Evolutionary conservation across 805 yeast species (phyloP).

Genomic region (Starmerella powellii): DNA sequence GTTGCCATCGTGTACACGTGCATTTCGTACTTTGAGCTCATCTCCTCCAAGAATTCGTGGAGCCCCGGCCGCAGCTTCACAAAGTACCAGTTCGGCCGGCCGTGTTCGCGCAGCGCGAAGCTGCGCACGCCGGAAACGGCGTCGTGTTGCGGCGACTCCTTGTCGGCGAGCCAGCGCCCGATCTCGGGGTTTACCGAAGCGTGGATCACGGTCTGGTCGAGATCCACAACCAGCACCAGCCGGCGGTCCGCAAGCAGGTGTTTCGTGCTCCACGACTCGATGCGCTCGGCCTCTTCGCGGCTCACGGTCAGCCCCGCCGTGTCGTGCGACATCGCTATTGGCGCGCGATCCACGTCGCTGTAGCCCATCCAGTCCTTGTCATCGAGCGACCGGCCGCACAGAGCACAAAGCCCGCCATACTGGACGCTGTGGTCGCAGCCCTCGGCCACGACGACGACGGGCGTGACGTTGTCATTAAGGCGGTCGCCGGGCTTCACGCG

Average conservation of each 20-base stretch:
- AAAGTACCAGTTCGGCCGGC: conserved; percentile 60
- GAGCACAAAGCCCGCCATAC: conserved; percentile 87
- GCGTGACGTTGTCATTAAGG: conserved; percentile 37
- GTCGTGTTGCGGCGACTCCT: conserved; percentile 69
- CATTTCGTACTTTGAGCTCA: conserved; percentile 62
- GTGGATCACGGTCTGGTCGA: conserved; percentile 94
- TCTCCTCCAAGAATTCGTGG: conserved; percentile 51
- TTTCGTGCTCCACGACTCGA: conserved; percentile 56
- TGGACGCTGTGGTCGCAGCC: conserved; percentile 89
- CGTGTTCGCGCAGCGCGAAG: conserved; percentile 59
- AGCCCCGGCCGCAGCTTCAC: conserved; percentile 88
- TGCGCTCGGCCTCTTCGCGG: conserved; percentile 70
- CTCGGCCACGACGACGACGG: conserved; percentile 51
- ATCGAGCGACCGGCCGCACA: conserved; percentile 70
- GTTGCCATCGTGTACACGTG: conserved; percentile 99
- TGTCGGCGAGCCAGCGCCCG: conserved; percentile 88
- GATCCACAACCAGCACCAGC: conserved; percentile 82
- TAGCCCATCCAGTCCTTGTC: conserved; percentile 68
- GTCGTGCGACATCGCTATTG: conserved; percentile 81
- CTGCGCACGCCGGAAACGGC: conserved; percentile 70
- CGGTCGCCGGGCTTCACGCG: conserved; percentile 47
- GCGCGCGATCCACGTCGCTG: conserved; percentile 59
- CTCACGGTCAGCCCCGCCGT: conserved; percentile 74
- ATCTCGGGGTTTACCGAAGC: conserved; percentile 97
- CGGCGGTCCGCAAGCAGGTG: conserved; percentile 51